A percentile compares a stretch with the other conserved stretches of the same genome.
Evolutionary conservation across 2,329 filamentous ascomycete species (phyloP).

Genomic region (Aspergillus amoenus): DNA sequence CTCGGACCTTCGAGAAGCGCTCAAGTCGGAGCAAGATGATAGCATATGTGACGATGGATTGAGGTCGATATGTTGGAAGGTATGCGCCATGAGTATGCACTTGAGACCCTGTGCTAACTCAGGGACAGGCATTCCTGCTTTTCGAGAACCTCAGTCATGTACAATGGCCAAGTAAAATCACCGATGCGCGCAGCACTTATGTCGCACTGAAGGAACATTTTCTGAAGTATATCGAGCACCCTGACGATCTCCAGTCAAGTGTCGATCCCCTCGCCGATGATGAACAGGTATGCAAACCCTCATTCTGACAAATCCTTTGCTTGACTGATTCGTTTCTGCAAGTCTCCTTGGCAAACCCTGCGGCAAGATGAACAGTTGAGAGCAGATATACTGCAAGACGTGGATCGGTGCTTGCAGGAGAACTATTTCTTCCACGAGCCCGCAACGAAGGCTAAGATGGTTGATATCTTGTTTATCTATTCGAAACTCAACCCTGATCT

Average conservation of each 20-base stretch:
- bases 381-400: constrained; percentile 90
- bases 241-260: constrained; percentile 72
- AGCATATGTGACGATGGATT: constrained; percentile 71
- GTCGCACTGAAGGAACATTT: constrained; percentile 69
- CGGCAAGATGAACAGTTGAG: constrained; percentile 80
- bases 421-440: constrained; percentile 85
- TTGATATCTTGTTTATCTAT: constrained; percentile 91
- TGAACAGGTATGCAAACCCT: constrained; percentile 54
- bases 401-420: constrained; percentile 85
- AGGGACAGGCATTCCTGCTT: constrained; percentile 70
- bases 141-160: constrained; percentile 65
- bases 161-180: constrained; percentile 68
- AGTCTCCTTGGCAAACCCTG: constrained; percentile 91
- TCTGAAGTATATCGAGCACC: constrained; percentile 78
- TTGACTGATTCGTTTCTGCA: constrained; percentile 15
- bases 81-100: constrained; percentile 31
- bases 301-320: constrained; percentile 39
- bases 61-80: constrained; percentile 92
- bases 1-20: constrained; percentile 63
- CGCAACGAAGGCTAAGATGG: constrained; percentile 73
- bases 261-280: constrained; percentile 87
- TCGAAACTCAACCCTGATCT: constrained; percentile 86
- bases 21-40: constrained; percentile 58
- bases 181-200: constrained; percentile 73
- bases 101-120: constrained; percentile 21